These are phyloP conservation scores for Nemania serpens DNA, from an alignment of 2,329 filamentous ascomycete species.

Conservation along the genomic window DNA sequence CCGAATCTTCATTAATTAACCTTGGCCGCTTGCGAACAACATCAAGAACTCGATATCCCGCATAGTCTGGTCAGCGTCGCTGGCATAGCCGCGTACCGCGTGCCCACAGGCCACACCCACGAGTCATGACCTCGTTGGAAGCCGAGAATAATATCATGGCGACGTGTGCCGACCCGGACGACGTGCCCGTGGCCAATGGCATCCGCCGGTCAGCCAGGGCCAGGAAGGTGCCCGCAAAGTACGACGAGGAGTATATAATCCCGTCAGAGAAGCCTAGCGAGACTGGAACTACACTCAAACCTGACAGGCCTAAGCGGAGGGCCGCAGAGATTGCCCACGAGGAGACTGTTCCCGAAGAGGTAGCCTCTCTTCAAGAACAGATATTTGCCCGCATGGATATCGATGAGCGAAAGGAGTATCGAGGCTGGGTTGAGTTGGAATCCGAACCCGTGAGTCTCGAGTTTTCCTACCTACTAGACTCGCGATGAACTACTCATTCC, in stretches of 20 bases:
- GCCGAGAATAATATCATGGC: not conserved
- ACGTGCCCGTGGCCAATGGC: conserved; percentile 4
- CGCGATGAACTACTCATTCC: conserved; percentile 13
- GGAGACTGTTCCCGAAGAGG: conserved; percentile 43
- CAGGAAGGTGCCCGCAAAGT: conserved; percentile 31
- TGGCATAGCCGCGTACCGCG: not conserved
- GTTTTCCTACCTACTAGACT: not conserved
- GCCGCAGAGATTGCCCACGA: conserved; percentile 44
- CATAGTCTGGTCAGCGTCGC: not conserved
- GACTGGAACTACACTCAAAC: conserved; percentile 4
- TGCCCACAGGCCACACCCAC: not conserved
- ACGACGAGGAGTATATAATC: conserved; percentile 31
- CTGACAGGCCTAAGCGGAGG: conserved; percentile 51
- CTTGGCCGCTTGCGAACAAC: not conserved
- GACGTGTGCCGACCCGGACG: conserved; percentile 6
- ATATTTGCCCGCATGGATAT: conserved; percentile 53
- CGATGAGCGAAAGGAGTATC: conserved; percentile 64
- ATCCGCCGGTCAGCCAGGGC: conserved; percentile 32
- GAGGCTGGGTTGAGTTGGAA: conserved; percentile 82
- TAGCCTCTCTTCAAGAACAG: conserved; percentile 46
- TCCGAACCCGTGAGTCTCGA: conserved; percentile 74
- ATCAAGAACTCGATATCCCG: not conserved
- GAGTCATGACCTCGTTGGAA: conserved; percentile 9
- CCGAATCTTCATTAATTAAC: not conserved
- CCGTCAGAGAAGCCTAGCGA: conserved; percentile 26